Conservation (phyloP, 1,284 basidiomycete genomes). For the Ceratobasidium sp. region DNA sequence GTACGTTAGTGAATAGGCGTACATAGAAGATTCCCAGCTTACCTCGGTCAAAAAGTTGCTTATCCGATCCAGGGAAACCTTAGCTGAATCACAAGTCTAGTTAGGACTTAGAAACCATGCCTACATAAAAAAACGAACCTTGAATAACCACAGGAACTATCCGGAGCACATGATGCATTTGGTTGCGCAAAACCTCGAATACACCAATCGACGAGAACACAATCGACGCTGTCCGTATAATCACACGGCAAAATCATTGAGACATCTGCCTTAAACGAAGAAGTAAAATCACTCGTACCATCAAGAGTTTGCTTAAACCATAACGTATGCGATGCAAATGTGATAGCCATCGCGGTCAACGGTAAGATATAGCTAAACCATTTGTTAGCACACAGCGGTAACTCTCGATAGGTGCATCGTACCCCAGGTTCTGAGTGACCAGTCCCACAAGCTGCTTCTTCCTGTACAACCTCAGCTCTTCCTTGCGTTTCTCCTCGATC, state of each 20-base stretch:
- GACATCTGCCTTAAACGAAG: no score
- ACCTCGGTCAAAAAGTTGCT: constrained; percentile 61
- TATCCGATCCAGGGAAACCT: constrained; percentile 62
- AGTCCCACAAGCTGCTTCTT: constrained; percentile 58
- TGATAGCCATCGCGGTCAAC: constrained; percentile 70
- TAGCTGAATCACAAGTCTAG: no score
- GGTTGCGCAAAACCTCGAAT: constrained; percentile 53
- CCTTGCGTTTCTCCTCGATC: constrained; percentile 64
- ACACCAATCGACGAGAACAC: constrained; percentile 61
- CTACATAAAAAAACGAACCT: no score
- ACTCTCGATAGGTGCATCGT: background rate
- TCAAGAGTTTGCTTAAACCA: constrained; percentile 39
- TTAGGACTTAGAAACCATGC: no score
- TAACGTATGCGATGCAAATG: constrained; percentile 59
- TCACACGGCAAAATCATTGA: background rate
- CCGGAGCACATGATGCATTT: constrained; percentile 21
- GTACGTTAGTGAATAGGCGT: background rate
- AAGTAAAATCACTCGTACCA: background rate
- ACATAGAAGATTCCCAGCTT: constrained; percentile 30
- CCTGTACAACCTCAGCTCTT: constrained; percentile 64
- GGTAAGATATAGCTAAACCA: constrained; percentile 67
- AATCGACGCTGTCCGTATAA: constrained; percentile 47
- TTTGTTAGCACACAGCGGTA: background rate
- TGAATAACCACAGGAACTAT: constrained; percentile 48
- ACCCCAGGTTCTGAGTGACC: constrained; percentile 53